Evolutionary conservation across 306 rosid species (phyloP), one percentile per base, ranked within the genome.

Genomic region (Crataegus laevigata): DNA sequence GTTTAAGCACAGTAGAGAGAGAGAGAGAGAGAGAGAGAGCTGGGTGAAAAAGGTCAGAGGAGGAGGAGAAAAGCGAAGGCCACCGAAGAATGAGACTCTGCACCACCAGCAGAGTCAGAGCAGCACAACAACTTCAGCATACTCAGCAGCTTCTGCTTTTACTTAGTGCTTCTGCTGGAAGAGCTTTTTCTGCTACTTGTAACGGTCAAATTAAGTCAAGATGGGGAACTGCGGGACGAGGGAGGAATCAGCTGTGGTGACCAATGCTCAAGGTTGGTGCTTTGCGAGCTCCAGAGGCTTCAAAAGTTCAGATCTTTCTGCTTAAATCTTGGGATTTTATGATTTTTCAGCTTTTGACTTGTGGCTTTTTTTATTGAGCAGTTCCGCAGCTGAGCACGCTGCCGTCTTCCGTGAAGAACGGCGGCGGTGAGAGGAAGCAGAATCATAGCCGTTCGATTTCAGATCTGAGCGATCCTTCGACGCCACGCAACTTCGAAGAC

Each of bases 191-290:
- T 47, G 54, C 54, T 22, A 12, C 38, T 36, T 5, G 45, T 58
- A 68, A 62, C 45, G 24, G 62, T 68, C 17, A 57, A 26, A 19
- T 29, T 52, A 38, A 60, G 42, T 9, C 79, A 34, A 30, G 34
- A 96, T 96, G 99, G 99, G 99, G 28, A 96, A 96, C 81, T 92
- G 99, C 69, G 98, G 99, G 40, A 96, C 99, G 47, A 82, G 99
- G 80, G 98, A 92, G 79, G 99, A 96, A 86, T 87, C 98, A 22
- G 96, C 99, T 11, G 99, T 96, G 10, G 90, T 96, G 40, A 82
- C 99, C 85, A 88, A 86, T 79, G 99, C 94, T 77, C 99, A 96
- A 90, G 99, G 99, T 94, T 9, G 30, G 61, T 61, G 45, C 12
- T 52, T 47, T 40, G 19, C 13, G 42, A 28, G 40, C 7, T 55